Evolutionary conservation across 2,329 filamentous ascomycete genomes (phyloP).

Genomic region (Hymenoscyphus albidus): DNA sequence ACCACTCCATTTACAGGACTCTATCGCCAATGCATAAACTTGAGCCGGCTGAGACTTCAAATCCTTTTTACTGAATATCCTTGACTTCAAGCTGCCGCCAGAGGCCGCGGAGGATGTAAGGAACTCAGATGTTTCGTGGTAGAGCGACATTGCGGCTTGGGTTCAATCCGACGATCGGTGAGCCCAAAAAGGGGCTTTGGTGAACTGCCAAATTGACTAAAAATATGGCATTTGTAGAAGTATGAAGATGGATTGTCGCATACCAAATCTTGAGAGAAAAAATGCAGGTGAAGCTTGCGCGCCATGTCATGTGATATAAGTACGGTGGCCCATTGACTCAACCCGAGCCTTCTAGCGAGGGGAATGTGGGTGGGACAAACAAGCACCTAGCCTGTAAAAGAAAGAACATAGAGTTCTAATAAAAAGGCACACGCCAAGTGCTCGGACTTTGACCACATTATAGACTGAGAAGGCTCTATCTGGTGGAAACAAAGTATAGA

Average conservation of each 20-base stretch:
- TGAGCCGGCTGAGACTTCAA: constrained; percentile 76
- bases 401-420: too few relatives aligned
- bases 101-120: constrained; percentile 59
- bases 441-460: too few relatives aligned
- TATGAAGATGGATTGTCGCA: background rate
- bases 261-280: background rate
- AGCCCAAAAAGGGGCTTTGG: background rate
- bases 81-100: constrained; percentile 82
- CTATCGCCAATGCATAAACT: constrained; percentile 80
- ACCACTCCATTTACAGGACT: constrained; percentile 85
- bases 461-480: too few relatives aligned
- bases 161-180: background rate
- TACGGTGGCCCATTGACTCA: background rate
- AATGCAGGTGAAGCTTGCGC: background rate
- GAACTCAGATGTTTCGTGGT: constrained; percentile 82
- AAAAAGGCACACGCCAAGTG: too few relatives aligned
- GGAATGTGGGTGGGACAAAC: background rate
- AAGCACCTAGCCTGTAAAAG: too few relatives aligned
- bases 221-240: background rate
- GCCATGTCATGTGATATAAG: background rate
- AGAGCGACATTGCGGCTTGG: constrained; percentile 71
- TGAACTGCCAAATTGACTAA: background rate
- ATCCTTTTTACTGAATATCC: constrained; percentile 70
- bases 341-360: too few relatives aligned
- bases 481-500: too few relatives aligned